Percentiles rank a stretch among this genome's conserved stretches.
Evolutionary conservation across 148 eudicot genomes (phyloP).

Genomic region (Persicaria tinctoria): DNA sequence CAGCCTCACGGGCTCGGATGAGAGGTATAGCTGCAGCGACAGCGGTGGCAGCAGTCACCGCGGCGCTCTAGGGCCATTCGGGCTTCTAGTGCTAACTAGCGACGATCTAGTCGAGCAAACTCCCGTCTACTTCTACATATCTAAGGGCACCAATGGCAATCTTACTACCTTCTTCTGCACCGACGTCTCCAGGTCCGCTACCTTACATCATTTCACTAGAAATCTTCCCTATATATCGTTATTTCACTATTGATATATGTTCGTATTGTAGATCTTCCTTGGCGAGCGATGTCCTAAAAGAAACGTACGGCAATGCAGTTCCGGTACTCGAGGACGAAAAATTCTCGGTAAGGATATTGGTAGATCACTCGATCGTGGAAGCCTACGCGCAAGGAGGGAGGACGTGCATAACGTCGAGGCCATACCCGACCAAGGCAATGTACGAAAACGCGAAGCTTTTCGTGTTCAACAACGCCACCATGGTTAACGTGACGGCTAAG

Average conservation of each 20-base stretch:
- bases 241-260: background rate
- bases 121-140: slow-evolving; percentile 58
- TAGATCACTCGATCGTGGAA: slow-evolving; percentile 79
- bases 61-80: slow-evolving; percentile 76
- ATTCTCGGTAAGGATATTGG: slow-evolving; percentile 50
- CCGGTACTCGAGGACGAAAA: slow-evolving; percentile 57
- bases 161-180: slow-evolving; percentile 57
- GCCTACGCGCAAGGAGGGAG: slow-evolving; percentile 66
- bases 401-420: slow-evolving; percentile 55
- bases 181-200: slow-evolving; percentile 49
- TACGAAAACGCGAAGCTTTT: slow-evolving; percentile 37
- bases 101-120: slow-evolving; percentile 41
- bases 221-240: background rate
- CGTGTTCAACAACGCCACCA: slow-evolving; percentile 64
- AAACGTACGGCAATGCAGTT: slow-evolving; percentile 44
- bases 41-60: slow-evolving; percentile 47
- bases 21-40: slow-evolving; percentile 34
- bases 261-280: slow-evolving; percentile 42
- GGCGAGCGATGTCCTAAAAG: slow-evolving; percentile 50
- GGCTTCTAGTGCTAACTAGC: slow-evolving; percentile 38
- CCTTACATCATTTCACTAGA: background rate
- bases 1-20: slow-evolving; percentile 22
- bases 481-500: slow-evolving; percentile 37
- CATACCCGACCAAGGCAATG: slow-evolving; percentile 63
- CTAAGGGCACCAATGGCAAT: slow-evolving; percentile 31